These are phyloP conservation scores for Davidsoniella eucalypti DNA, from an alignment of 2,329 filamentous ascomycete genomes.

Conservation along the genomic window DNA sequence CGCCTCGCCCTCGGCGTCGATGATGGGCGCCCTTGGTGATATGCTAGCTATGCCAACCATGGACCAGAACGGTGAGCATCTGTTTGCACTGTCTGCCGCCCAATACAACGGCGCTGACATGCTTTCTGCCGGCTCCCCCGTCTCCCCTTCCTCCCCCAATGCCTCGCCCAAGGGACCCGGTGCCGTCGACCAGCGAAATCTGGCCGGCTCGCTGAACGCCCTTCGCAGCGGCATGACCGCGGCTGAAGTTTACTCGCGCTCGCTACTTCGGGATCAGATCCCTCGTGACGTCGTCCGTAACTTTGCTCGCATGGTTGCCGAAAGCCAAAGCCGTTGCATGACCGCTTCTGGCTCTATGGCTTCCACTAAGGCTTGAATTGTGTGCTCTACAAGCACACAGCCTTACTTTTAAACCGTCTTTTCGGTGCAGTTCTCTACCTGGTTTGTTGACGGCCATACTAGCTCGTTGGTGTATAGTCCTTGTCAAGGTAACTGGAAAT, in stretches of 20 bases:
- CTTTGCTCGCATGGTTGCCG: constrained; percentile 80
- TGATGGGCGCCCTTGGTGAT: constrained; percentile 50
- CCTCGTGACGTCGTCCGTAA: constrained; percentile 80
- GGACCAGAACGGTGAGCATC: constrained; percentile 73
- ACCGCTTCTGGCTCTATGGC: not conserved
- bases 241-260: constrained; percentile 83
- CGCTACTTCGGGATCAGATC: constrained; percentile 86
- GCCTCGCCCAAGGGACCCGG: not conserved
- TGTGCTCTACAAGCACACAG: not conserved
- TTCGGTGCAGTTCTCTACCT: constrained; percentile 7
- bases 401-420: constrained; percentile 4
- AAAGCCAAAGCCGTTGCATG: constrained; percentile 33
- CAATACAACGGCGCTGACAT: constrained; percentile 79
- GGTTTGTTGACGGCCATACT: too few relatives aligned
- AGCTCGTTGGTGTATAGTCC: too few relatives aligned
- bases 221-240: constrained; percentile 60
- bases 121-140: constrained; percentile 33
- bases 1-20: constrained; percentile 34
- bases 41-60: constrained; percentile 59
- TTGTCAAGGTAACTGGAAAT: too few relatives aligned
- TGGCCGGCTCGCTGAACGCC: constrained; percentile 36
- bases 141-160: constrained; percentile 28
- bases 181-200: constrained; percentile 9
- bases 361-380: constrained; percentile 6
- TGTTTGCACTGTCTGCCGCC: constrained; percentile 69